Percentiles rank a stretch among this genome's conserved stretches.
Evolutionary conservation across 2,329 filamentous ascomycete species (phyloP).

Genomic region (Ophiobolus disseminans): DNA sequence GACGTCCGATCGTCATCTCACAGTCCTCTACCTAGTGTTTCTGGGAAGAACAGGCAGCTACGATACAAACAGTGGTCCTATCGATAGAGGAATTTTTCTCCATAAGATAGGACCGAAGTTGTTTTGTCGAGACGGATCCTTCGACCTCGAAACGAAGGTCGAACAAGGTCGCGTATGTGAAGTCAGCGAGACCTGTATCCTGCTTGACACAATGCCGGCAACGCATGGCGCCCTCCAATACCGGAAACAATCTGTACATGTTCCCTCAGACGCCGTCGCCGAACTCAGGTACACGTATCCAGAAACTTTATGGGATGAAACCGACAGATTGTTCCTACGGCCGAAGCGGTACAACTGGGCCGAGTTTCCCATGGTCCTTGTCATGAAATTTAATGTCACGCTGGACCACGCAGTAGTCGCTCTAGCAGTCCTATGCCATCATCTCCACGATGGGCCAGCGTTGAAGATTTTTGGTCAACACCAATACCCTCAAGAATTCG

Average conservation of each 20-base stretch:
- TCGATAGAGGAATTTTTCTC: background rate
- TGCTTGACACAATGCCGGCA: background rate
- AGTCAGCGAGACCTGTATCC: slow-evolving; percentile 1
- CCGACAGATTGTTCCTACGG: slow-evolving; percentile 1
- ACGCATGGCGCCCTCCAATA: background rate
- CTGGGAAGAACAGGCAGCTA: no score
- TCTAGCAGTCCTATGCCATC: background rate
- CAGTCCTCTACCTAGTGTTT: background rate
- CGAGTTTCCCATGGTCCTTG: slow-evolving; percentile 1
- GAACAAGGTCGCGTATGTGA: background rate
- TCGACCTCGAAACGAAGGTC: background rate
- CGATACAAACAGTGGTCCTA: background rate
- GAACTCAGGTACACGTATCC: background rate
- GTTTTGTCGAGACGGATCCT: background rate
- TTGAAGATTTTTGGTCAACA: background rate
- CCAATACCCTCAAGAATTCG: background rate
- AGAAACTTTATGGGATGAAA: background rate
- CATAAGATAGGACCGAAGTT: slow-evolving; percentile 1
- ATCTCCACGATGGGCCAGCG: background rate
- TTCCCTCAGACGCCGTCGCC: background rate
- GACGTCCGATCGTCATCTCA: background rate
- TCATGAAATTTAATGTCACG: background rate
- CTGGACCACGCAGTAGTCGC: background rate
- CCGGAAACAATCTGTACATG: background rate
- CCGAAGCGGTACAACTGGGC: slow-evolving; percentile 3